Evolutionary conservation across 176 grass and related monocot genomes (phyloP), one percentile per base, ranked within the genome.

Genomic region (Oryza coarctata): DNA sequence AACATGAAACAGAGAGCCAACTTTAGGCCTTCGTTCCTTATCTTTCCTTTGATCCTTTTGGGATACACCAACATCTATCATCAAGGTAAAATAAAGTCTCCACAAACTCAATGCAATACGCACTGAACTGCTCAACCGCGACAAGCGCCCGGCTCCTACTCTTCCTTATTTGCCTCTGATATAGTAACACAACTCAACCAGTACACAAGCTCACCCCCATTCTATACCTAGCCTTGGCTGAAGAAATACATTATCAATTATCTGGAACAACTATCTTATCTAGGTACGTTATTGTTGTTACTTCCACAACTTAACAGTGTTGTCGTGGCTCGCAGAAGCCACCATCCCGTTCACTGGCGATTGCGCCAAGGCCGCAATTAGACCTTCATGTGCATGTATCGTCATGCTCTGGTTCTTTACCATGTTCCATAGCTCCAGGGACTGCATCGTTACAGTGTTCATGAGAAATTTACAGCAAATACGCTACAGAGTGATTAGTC

Each of bases 221-320:
- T 66, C 55, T 86, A 79, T 90, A 79, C 31, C 84, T 74, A 69
- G 33, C 45, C 50, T 55, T 8, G 20, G 22, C 68, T 23, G 38
- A 57, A 83, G 17, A 79, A 83, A 86, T 22, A 5, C 15, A 49
- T 12, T 82, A 50, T 33, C 73, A 86, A 82, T 79, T 78, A 41
- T 61, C 38, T 20, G 30, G 61, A 65, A 78, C 35, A 61, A 23
- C 68, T 79, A 74, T 49, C 74, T 90, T 79, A 74, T 49, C 80
- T 86, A 86, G 69, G 64, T 69, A 12, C 74, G 32, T 74, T 34
- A 13, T 77, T 78, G 26, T 22, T 74, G 83, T 88, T 92, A 99
- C 86, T 99, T 99, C 96, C 96, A 99, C 80, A 99, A 70, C 79
- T 99, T 99, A 7, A 99, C 97, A 30, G 93, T 94, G 36, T 92